Evolutionary conservation across 2,329 filamentous ascomycete species (phyloP), one percentile per base, ranked within the genome.

Genomic region (Scorias spongiosa): DNA sequence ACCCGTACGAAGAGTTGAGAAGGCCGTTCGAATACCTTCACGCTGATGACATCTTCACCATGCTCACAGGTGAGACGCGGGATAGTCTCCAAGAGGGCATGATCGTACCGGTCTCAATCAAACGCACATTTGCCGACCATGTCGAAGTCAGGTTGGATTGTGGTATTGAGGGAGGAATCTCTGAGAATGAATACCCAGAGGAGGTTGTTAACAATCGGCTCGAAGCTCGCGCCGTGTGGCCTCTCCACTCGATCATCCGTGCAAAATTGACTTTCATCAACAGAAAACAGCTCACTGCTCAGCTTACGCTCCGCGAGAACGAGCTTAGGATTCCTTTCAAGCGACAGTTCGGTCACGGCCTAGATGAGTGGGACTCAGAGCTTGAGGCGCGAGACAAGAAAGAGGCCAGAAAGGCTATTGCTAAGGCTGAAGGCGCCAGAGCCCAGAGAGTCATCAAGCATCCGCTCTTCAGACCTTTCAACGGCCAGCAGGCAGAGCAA

Each of bases 391-490:
- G 86, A 54, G 91, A 98, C 63, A 72, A 76, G 14, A 75, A 79
- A 39, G 91, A 96, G 58, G 81, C 78, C 48, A 63, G 64, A 58
- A 87, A 93, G 44, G 80, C 84, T 45, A 69, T 91, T 50, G 78
- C 82, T 44, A 86, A 93, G 62, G 83, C 85, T 58, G 76, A 77
- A 10, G 84, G 84, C 14, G 87, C 85, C 11, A 84, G 91, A 41
- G 82, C 84, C 2, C 86, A 93, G 62, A 79, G 91, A 61, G 91
- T 98, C 47, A 91, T 98, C 69, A 98, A 98, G 63, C 91, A 98
- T 60, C 89, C 91, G 20, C 76, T 96, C 12, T 98, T 96, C 75
- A 84, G 81, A 54, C 81, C 87, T 0, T 96, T 93, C 72, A 95
- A 93, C 64, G 77, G 86, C 28, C 78, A 80, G 2, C 87, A 96